Conservation (phyloP, 306 rosid species). For the Prunus fruticosa region DNA sequence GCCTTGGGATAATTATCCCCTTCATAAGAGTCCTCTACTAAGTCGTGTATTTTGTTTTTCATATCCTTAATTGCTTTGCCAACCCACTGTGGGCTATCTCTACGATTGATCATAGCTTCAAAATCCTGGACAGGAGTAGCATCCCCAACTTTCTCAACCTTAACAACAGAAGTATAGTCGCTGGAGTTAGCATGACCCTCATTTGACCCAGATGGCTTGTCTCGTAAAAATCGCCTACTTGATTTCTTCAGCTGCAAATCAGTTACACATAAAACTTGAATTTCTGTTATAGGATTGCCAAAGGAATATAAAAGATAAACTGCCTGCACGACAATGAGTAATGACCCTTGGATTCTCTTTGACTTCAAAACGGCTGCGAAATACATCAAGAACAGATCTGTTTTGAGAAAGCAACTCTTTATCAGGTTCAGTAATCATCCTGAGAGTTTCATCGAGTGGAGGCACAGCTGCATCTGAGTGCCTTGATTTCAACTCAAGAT, state of each 20-base stretch:
- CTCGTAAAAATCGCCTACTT: conserved; percentile 40
- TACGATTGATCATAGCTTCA: conserved; percentile 70
- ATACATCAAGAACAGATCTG: conserved; percentile 43
- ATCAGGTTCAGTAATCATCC: conserved; percentile 72
- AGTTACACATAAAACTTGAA: conserved; percentile 17
- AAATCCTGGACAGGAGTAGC: conserved; percentile 71
- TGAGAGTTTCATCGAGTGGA: conserved; percentile 71
- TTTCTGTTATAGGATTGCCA: not conserved
- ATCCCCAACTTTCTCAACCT: conserved; percentile 67
- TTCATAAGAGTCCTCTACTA: conserved; percentile 63
- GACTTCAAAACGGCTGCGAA: conserved; percentile 44
- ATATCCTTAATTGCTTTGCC: conserved; percentile 63
- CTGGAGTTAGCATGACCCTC: conserved; percentile 34
- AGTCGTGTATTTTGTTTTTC: conserved; percentile 58
- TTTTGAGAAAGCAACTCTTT: conserved; percentile 51
- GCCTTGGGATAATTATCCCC: conserved; percentile 69
- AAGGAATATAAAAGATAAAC: conserved; percentile 1
- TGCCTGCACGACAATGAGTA: not conserved
- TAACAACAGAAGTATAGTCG: conserved; percentile 25
- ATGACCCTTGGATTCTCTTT: conserved; percentile 61
- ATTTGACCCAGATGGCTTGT: conserved; percentile 28
- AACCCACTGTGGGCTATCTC: conserved; percentile 76
- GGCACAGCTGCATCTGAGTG: conserved; percentile 70
- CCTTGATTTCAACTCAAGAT: conserved; percentile 76
- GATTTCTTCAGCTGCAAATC: conserved; percentile 54